Evolutionary conservation across 306 rosid genomes (phyloP), one percentile per base, ranked within the genome.

Genomic region (peach (Prunus persica)): DNA sequence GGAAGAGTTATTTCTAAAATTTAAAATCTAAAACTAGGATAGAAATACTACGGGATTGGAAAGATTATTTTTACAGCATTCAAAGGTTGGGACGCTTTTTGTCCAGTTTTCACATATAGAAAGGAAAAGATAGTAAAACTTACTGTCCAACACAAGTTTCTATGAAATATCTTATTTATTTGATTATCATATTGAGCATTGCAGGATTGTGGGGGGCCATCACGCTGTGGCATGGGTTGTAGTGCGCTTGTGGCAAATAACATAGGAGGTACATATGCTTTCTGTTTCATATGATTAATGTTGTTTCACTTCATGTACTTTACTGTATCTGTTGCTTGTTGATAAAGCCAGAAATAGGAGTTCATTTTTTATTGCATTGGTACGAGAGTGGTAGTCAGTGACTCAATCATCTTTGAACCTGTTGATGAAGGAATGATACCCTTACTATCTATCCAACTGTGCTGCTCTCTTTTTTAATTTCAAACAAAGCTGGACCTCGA

Each of bases 191-290:
- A 50, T 79, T 84, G 80, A 47, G 25, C 82, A 54, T 67, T 79
- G 80, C 79, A 95, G 99, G 92, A 88, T 55, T 95, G 97, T 82
- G 96, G 97, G 63, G 99, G 97, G 25, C 90, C 97, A 45, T 80
- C 78, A 1, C 97, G 56, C 41, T 95, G 98, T 83, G 97, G 96
- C 71, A 92, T 84, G 92, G 89, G 77, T 45, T 95, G 97, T 82
- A 88, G 87, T 82, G 97, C 97, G 65, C 97, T 95, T 78, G 87
- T 84, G 77, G 89, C 89, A 43, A 79, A 81, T 69, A 82, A 81
- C 27, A 68, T 73, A 57, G 97, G 86, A 81, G 98, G 97, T 90
- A 92, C 73, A 20, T 57, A 38, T 76, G 69, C 41, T 67, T 22
- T 71, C 49, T 22, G 25, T 52, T 58, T 72, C 51, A 16, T 8